These are phyloP conservation scores for Phytophthora pini DNA, from an alignment of 352 stramenopile species.

Conservation along the genomic window DNA sequence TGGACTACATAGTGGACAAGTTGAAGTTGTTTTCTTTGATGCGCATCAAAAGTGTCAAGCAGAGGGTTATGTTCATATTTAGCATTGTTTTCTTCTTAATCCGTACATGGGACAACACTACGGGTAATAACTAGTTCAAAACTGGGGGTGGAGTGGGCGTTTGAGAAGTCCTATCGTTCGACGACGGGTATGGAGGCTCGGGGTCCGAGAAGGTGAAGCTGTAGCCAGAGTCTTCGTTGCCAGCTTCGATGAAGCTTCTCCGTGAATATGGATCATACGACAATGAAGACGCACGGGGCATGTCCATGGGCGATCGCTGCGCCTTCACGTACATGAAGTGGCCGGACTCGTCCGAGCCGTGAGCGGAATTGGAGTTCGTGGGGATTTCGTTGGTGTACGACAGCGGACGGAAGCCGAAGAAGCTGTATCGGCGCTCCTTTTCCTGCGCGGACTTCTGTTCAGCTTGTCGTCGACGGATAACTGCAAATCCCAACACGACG, in stretches of 20 bases:
- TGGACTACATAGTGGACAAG: constrained; percentile 17
- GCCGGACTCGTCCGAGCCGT: constrained; percentile 50
- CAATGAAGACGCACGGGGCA: constrained; percentile 45
- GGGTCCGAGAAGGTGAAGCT: constrained; percentile 50
- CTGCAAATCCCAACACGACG: constrained; percentile 33
- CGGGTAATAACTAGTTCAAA: constrained; percentile 17
- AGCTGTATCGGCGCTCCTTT: constrained; percentile 35
- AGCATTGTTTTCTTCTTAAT: constrained; percentile 10
- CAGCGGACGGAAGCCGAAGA: constrained; percentile 53
- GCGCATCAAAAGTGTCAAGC: too few relatives aligned
- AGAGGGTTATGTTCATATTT: constrained; percentile 14
- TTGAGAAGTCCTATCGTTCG: constrained; percentile 16
- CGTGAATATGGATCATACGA: constrained; percentile 65
- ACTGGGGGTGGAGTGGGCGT: constrained; percentile 23
- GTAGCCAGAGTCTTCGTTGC: constrained; percentile 38
- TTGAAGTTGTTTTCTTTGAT: constrained; percentile 17
- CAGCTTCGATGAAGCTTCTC: constrained; percentile 43
- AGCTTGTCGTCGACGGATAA: constrained; percentile 28
- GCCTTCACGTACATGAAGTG: constrained; percentile 65
- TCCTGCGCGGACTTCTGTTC: constrained; percentile 7
- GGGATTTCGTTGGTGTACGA: constrained; percentile 48
- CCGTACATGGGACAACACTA: constrained; percentile 14
- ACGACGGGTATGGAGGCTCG: constrained; percentile 18
- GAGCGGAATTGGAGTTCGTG: constrained; percentile 42
- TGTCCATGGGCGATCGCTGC: constrained; percentile 43